Percentiles rank a stretch among this genome's conserved stretches.
These are phyloP conservation scores for Dianthus caryophyllus DNA, from an alignment of 148 eudicot genomes.

Conservation along the genomic window DNA sequence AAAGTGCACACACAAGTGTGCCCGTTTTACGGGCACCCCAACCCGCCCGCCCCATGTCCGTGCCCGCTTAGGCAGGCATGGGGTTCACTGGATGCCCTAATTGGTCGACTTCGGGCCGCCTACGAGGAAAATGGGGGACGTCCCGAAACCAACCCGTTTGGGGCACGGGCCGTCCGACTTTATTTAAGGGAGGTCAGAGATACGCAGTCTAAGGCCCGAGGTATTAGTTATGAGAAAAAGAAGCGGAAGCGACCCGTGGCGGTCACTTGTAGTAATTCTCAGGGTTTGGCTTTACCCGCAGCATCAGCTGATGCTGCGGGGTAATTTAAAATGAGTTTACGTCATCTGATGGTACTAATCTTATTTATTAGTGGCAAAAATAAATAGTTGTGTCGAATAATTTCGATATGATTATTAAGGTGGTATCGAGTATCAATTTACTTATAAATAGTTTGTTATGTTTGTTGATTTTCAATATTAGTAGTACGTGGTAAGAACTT, in stretches of 20 bases:
- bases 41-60: conserved; percentile 53
- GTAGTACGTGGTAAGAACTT: no score
- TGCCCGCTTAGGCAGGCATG: conserved; percentile 60
- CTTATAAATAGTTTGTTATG: no score
- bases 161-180: conserved; percentile 53
- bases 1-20: conserved; percentile 51
- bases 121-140: conserved; percentile 52
- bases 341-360: no score
- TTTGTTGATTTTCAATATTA: no score
- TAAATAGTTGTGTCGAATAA: no score
- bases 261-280: neutral
- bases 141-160: conserved; percentile 52
- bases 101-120: conserved; percentile 58
- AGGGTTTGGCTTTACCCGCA: neutral
- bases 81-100: conserved; percentile 55
- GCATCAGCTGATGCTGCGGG: neutral
- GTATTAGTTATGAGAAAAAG: conserved; percentile 61
- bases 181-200: conserved; percentile 54
- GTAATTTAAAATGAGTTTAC: neutral
- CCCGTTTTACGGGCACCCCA: conserved; percentile 54
- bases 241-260: conserved; percentile 31
- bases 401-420: no score
- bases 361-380: no score
- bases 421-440: no score
- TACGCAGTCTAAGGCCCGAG: conserved; percentile 52